These are phyloP conservation scores for Furcasterigmium furcatum DNA, from an alignment of 2,329 filamentous ascomycete species.

Conservation along the genomic window DNA sequence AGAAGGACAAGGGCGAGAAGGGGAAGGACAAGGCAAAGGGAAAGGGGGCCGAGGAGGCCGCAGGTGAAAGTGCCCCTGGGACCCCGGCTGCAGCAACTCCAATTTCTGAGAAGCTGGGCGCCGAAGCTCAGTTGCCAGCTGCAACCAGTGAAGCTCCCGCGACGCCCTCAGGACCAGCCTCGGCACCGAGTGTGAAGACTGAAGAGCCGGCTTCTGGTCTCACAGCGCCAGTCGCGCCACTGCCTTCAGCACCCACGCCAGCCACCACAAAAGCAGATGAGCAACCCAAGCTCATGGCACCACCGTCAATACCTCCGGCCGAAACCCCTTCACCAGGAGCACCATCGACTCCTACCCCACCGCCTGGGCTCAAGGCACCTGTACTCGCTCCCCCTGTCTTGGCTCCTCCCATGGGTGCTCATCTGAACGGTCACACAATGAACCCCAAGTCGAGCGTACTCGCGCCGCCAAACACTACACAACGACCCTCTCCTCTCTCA, in stretches of 20 bases:
- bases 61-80: slow-evolving; percentile 8
- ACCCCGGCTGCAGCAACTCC: slow-evolving; percentile 6
- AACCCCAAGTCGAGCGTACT: slow-evolving; percentile 39
- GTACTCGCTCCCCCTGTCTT: slow-evolving; percentile 34
- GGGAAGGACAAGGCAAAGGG: slow-evolving; percentile 20
- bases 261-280: slow-evolving; percentile 18
- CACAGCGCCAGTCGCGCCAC: not conserved
- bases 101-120: not conserved
- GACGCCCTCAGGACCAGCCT: not conserved
- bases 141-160: not conserved
- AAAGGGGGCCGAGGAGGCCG: slow-evolving; percentile 13
- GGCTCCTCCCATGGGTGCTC: slow-evolving; percentile 26
- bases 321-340: slow-evolving; percentile 3
- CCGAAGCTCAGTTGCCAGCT: not conserved
- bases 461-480: slow-evolving; percentile 39
- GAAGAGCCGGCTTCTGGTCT: slow-evolving; percentile 4
- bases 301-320: slow-evolving; percentile 6
- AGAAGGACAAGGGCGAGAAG: slow-evolving; percentile 38
- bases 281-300: slow-evolving; percentile 10
- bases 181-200: slow-evolving; percentile 3
- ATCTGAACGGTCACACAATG: slow-evolving; percentile 18
- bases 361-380: slow-evolving; percentile 8
- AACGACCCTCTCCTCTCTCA: slow-evolving; percentile 29
- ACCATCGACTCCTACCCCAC: slow-evolving; percentile 5
- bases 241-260: slow-evolving; percentile 8